A percentile compares a stretch with the other conserved stretches of the same genome.
Evolutionary conservation across 257 asterid species (phyloP).

Genomic region (Rauvolfia tetraphylla): DNA sequence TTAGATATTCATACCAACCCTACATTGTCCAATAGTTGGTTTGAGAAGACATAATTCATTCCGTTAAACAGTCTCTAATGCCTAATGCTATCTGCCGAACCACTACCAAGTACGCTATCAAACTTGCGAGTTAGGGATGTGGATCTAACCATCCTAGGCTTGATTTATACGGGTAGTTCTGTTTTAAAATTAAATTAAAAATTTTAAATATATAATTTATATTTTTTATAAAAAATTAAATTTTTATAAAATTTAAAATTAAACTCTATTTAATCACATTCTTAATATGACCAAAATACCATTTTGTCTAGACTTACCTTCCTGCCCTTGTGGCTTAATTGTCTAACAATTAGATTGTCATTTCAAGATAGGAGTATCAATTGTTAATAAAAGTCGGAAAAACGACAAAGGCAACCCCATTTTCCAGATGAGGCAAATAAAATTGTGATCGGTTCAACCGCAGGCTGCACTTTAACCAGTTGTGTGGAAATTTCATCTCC

Average conservation of each 20-base stretch:
- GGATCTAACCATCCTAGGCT: too few species aligned
- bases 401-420: not conserved
- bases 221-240: too few species aligned
- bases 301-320: not conserved
- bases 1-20: too few species aligned
- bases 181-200: too few species aligned
- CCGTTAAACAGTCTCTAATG: not conserved
- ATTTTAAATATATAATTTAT: too few species aligned
- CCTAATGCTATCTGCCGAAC: constrained; percentile 3
- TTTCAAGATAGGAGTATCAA: too few species aligned
- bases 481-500: constrained; percentile 6
- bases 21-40: not conserved
- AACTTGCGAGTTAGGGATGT: not conserved
- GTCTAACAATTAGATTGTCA: not conserved
- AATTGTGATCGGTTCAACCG: not conserved
- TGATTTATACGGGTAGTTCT: too few species aligned
- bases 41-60: not conserved
- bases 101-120: not conserved
- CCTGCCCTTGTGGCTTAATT: not conserved
- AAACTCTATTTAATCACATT: too few species aligned
- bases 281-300: not conserved
- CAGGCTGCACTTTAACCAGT: constrained; percentile 7
- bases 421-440: not conserved
- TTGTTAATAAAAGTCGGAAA: not conserved
- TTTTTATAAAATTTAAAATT: too few species aligned